phyloP scores from a whole-genome alignment of 1,139 yeast species.

The Saccharomyces hybrid region DNA sequence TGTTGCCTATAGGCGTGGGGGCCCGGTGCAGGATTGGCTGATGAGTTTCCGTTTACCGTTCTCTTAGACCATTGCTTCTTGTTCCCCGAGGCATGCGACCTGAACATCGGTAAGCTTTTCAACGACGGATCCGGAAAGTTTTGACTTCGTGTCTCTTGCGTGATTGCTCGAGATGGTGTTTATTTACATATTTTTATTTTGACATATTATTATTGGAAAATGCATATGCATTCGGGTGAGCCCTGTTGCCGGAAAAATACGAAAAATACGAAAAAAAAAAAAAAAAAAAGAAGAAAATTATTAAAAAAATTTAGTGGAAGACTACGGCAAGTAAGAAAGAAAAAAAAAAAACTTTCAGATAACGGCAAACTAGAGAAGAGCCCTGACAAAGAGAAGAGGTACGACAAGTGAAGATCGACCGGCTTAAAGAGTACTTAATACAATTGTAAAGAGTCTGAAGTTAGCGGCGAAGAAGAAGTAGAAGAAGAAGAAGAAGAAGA shows the following conservation, averaged over 20 bases:
- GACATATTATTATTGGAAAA: background rate
- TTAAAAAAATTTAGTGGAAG: background rate
- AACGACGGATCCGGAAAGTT: background rate
- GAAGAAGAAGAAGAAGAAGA: background rate
- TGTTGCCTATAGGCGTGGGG: background rate
- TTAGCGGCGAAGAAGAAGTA: background rate
- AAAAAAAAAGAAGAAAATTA: background rate
- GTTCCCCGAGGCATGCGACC: background rate
- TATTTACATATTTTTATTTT: background rate
- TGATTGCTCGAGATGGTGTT: background rate
- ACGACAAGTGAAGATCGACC: background rate
- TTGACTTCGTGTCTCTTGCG: background rate
- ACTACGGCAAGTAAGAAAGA: background rate
- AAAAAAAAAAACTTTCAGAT: background rate
- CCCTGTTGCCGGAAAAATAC: background rate
- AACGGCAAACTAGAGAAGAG: background rate
- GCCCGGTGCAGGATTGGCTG: background rate
- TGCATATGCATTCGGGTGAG: background rate
- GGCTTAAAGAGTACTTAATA: background rate
- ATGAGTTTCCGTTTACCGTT: background rate
- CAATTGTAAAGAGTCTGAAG: background rate
- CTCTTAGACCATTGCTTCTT: background rate
- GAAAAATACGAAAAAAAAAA: background rate
- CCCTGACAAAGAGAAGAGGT: background rate
- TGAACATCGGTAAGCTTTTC: background rate